Percentiles rank a stretch among this genome's conserved stretches.
phyloP scores from a whole-genome alignment of 768 basidiomycete species.

The Boletus pseudo-olivaceus region DNA sequence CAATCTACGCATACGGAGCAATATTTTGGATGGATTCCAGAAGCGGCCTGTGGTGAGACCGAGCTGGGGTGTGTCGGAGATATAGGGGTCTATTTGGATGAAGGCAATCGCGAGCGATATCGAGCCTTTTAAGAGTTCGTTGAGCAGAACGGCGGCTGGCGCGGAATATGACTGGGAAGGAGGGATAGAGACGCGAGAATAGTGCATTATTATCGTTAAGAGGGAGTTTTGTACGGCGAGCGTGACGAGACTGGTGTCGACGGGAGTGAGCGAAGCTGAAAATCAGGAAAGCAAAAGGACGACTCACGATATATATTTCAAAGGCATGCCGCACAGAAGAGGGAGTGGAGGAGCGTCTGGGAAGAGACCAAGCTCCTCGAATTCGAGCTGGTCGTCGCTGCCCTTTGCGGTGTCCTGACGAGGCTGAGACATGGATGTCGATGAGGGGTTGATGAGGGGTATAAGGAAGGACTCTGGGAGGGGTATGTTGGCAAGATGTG shows the following conservation, averaged over 20 bases:
- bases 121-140: slow-evolving; percentile 87
- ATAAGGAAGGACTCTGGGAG: slow-evolving; percentile 13
- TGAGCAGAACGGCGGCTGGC: slow-evolving; percentile 91
- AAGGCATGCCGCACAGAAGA: slow-evolving; percentile 61
- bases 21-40: slow-evolving; percentile 35
- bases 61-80: slow-evolving; percentile 29
- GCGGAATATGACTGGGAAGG: slow-evolving; percentile 82
- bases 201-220: slow-evolving; percentile 93
- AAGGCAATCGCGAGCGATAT: slow-evolving; percentile 89
- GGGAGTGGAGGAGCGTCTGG: slow-evolving; percentile 41
- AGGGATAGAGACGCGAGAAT: slow-evolving; percentile 81
- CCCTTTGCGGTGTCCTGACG: slow-evolving; percentile 26
- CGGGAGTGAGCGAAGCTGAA: background rate
- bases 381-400: slow-evolving; percentile 39
- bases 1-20: slow-evolving; percentile 53
- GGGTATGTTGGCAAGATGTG: slow-evolving; percentile 7
- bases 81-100: slow-evolving; percentile 47
- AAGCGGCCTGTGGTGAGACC: slow-evolving; percentile 31
- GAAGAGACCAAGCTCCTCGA: slow-evolving; percentile 45
- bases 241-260: slow-evolving; percentile 59
- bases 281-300: slow-evolving; percentile 27
- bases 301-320: slow-evolving; percentile 75
- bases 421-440: slow-evolving; percentile 20
- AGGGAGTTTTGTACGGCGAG: slow-evolving; percentile 90
- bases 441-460: slow-evolving; percentile 27